A percentile compares a stretch with the other conserved stretches of the same genome.
Evolutionary conservation across 2,329 filamentous ascomycete genomes (phyloP).

Genomic region (Pseudogymnoascus sp.): DNA sequence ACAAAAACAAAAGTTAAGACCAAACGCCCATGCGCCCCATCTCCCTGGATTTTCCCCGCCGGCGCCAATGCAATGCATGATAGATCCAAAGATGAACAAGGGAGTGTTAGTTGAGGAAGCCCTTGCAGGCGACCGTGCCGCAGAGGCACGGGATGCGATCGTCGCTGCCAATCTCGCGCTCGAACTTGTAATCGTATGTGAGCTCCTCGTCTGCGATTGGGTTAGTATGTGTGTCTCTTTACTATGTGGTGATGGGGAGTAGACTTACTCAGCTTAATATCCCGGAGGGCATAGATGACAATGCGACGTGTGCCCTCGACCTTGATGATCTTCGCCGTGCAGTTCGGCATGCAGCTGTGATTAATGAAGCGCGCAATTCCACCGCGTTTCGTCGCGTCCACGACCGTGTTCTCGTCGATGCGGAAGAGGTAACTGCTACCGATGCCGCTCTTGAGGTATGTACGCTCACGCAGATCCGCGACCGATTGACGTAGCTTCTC

Average conservation of each 20-base stretch:
- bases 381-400: constrained; percentile 97
- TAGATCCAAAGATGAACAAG: neutral
- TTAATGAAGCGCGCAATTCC: constrained; percentile 99
- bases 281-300: constrained; percentile 94
- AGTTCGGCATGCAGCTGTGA: constrained; percentile 95
- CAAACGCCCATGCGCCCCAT: constrained; percentile 3
- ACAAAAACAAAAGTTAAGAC: neutral
- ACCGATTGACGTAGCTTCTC: constrained; percentile 96
- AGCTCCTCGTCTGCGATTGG: constrained; percentile 76
- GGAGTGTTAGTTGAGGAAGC: constrained; percentile 77
- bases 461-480: constrained; percentile 86
- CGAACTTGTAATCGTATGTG: constrained; percentile 99
- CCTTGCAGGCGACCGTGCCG: constrained; percentile 92
- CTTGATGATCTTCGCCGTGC: constrained; percentile 98
- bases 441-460: constrained; percentile 92
- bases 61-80: neutral
- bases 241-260: neutral
- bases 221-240: constrained; percentile 15
- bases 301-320: constrained; percentile 97
- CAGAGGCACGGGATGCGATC: constrained; percentile 97
- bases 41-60: constrained; percentile 2
- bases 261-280: constrained; percentile 84
- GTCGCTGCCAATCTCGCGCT: constrained; percentile 87
- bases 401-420: constrained; percentile 94
- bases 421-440: constrained; percentile 96